Evolutionary conservation across 225 moss, liverwort and hornwort species (phyloP), one percentile per base, ranked within the genome.

Genomic region (Anthoceros angustus): DNA sequence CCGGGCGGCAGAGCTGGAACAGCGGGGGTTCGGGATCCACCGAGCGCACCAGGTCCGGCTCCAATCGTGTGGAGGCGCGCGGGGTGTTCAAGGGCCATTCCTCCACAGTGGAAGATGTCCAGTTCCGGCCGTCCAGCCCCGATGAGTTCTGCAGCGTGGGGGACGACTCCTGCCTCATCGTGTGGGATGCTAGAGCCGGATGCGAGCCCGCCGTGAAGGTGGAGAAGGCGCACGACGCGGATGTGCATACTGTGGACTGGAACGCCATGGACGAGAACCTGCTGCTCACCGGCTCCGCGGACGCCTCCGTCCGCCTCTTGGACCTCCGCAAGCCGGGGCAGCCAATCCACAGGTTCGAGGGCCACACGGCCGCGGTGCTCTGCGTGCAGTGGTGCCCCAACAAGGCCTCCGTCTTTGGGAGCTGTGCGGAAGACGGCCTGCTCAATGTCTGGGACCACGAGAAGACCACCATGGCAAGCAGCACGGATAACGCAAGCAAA

Each of bases 381-480:
- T 94, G 94, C 78, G 88, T 86, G 49, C 85, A 94, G 87, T 94
- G 94, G 94, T 94, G 90, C 77, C 90, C 94, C 74, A 90, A 90
- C 76, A 86, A 76, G 69, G 78, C 78, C 69, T 90, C 94, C 60
- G 90, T 94, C 23, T 94, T 94, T 77, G 94, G 94, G 67, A 94
- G 90, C 70, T 94, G 87, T 73, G 94, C 90, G 62, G 94, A 94
- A 70, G 94, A 94, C 75, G 90, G 90, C 9, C 74, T 90, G 72
- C 77, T 94, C 25, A 90, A 90, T 64, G 77, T 94, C 12, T 94
- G 94, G 94, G 90, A 94, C 77, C 73, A 67, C 77, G 79, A 82
- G 66, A 87, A 88, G 93, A 87, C 87, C 42, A 67, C 11, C 5
- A 6, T 5, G 90, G 86, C 88, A 41, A 79, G 80, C 39, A 83